These are phyloP conservation scores for Gymnopilus dilepis DNA, from an alignment of 768 basidiomycete genomes.

Conservation along the genomic window DNA sequence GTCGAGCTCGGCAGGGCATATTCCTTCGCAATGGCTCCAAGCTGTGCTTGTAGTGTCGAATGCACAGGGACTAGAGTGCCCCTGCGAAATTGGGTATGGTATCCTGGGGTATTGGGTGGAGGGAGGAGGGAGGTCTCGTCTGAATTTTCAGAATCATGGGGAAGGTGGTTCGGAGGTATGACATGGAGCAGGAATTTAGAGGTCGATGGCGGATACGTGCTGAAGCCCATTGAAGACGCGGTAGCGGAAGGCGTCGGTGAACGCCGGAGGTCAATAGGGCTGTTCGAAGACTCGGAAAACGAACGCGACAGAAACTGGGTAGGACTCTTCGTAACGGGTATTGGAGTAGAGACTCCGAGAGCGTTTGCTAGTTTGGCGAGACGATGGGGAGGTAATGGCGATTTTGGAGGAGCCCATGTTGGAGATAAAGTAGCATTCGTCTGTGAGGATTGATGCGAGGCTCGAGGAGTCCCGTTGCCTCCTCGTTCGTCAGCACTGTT, in stretches of 20 bases:
- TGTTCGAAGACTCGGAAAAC: conserved; percentile 34
- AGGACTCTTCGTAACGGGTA: conserved; percentile 54
- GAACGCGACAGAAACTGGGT: conserved; percentile 40
- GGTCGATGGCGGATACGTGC: conserved; percentile 43
- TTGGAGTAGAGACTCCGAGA: conserved; percentile 77
- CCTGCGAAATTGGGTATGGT: conserved; percentile 78
- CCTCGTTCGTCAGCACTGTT: conserved; percentile 26
- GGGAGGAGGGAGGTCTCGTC: conserved; percentile 52
- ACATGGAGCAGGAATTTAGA: conserved; percentile 84
- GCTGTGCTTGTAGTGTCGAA: conserved; percentile 80
- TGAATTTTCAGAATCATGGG: conserved; percentile 61
- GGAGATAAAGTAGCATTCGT: conserved; percentile 38
- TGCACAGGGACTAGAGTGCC: conserved; percentile 89
- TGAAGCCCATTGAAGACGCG: conserved; percentile 43
- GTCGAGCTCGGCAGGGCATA: conserved; percentile 88
- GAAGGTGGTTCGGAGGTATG: conserved; percentile 76
- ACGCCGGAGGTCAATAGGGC: conserved; percentile 45
- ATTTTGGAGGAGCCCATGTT: conserved; percentile 68
- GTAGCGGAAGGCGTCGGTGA: conserved; percentile 58
- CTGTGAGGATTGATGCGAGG: conserved; percentile 30
- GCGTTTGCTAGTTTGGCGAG: conserved; percentile 87
- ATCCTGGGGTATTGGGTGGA: conserved; percentile 68
- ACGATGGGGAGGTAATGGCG: conserved; percentile 76
- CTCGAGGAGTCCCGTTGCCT: conserved; percentile 27
- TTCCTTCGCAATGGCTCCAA: conserved; percentile 89